Base-by-base conservation (phyloP, 1,284 basidiomycete genomes). In the Moniliophthora roreri region DNA sequence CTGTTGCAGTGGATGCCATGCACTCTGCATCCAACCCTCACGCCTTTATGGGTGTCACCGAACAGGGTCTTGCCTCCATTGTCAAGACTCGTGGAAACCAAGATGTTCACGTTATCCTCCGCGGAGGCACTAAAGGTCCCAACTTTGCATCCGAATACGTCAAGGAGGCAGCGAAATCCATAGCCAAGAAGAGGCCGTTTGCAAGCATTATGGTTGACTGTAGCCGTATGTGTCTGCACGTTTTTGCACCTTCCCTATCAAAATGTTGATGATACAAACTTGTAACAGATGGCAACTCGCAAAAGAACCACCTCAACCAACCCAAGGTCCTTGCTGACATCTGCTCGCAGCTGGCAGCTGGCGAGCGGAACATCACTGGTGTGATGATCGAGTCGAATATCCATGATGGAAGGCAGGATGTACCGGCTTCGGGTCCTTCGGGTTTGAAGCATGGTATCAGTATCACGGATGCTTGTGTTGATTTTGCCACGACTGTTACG, bases 351-450 rank as follows among this genome's bases (percentile, higher is more conserved):
- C 81, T 98, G 53, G 76, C 69, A 9, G 80, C 80, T 7, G 95
- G 94, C 44, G 85, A 94, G 61, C 80, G 72, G 54, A 78, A 82
- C 52, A 92, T 98, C 70, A 95, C 91, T 1, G 95, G 96, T 57
- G 92, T 98, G 60, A 98, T 98, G 95, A 85, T 99, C 68, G 96
- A 99, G 76, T 91, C 87, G 37, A 91, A 98, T 70, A 85, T 98
- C 70, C 88, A 90, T 65, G 89, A 83, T 41, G 94, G 94, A 16
- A 78, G 87, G 58, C 94, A 97, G 74, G 91, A 92, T 62, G 87
- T 92, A 16, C 89, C 91, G 1, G 59, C 77, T 3, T 81, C 78
- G 34, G 84, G 82, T 38, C 84, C 80, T 11, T 65, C 73, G 23
- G 79, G 70, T 11, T 81, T 96, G 64, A 92, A 93, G 73, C 80